These are phyloP conservation scores for Pseudozyma thailandica DNA, from an alignment of 1,284 basidiomycete species.

Conservation along the genomic window DNA sequence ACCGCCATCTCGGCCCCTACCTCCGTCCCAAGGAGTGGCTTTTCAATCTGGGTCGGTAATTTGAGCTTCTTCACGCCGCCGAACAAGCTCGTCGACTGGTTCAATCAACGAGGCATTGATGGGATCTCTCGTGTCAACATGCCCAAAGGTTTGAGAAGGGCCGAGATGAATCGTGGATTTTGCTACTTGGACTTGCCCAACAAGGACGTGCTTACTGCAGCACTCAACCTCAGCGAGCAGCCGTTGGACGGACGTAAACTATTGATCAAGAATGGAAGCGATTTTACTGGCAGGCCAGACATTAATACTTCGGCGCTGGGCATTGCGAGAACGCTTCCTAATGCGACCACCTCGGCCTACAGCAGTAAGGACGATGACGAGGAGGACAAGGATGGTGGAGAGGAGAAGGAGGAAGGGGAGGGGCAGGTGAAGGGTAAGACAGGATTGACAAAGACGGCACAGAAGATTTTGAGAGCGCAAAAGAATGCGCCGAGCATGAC, in stretches of 20 bases:
- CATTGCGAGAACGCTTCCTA: slow-evolving; percentile 28
- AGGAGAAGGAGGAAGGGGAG: slow-evolving; percentile 2
- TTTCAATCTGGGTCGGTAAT: slow-evolving; percentile 73
- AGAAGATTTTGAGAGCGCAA: slow-evolving; percentile 82
- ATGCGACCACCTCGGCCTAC: neutral
- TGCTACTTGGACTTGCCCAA: slow-evolving; percentile 94
- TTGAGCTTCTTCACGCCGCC: slow-evolving; percentile 58
- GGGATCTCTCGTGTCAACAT: slow-evolving; percentile 72
- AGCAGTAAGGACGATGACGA: slow-evolving; percentile 10
- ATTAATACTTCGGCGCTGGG: slow-evolving; percentile 48
- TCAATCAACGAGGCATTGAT: slow-evolving; percentile 54
- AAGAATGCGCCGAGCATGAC: slow-evolving; percentile 85
- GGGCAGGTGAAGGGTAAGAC: slow-evolving; percentile 57
- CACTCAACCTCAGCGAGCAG: slow-evolving; percentile 83
- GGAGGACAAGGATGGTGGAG: neutral
- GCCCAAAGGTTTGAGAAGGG: slow-evolving; percentile 70
- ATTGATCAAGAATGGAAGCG: slow-evolving; percentile 87
- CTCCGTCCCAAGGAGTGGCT: slow-evolving; percentile 70
- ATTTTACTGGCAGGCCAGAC: slow-evolving; percentile 67
- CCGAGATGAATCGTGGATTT: slow-evolving; percentile 76
- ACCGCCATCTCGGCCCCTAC: slow-evolving; percentile 7
- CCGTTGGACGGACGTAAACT: slow-evolving; percentile 85
- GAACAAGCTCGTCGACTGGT: slow-evolving; percentile 56
- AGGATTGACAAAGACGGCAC: slow-evolving; percentile 78
- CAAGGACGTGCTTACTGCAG: slow-evolving; percentile 77